Percentiles rank a stretch among this genome's conserved stretches.
phyloP scores from a whole-genome alignment of 2,329 filamentous ascomycete genomes.

The Hortaea sp. region DNA sequence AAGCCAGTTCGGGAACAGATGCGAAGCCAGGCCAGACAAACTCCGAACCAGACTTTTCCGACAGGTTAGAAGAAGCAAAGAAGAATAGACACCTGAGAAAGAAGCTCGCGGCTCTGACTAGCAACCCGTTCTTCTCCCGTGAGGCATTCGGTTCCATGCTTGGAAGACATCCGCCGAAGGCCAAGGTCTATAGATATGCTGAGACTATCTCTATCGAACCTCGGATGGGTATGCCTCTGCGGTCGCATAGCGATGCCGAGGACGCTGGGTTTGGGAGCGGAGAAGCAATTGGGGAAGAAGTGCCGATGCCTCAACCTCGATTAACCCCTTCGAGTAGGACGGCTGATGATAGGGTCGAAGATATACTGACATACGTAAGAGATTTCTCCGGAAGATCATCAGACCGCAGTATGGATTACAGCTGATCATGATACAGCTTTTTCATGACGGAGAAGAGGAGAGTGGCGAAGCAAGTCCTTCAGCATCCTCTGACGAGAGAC shows the following conservation, averaged over 20 bases:
- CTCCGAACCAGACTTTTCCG: background rate
- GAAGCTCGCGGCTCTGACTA: conserved; percentile 1
- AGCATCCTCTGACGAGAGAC: too few species aligned
- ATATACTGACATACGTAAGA: background rate
- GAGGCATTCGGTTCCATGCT: conserved; percentile 1
- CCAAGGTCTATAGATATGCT: background rate
- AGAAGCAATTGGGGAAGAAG: background rate
- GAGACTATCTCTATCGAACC: background rate
- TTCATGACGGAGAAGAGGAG: too few species aligned
- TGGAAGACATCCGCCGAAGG: background rate
- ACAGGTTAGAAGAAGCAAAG: background rate
- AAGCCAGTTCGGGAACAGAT: background rate
- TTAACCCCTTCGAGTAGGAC: background rate
- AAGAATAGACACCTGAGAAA: conserved; percentile 1
- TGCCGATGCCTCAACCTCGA: too few species aligned
- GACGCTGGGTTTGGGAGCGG: background rate
- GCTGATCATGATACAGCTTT: too few species aligned
- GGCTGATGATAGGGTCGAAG: background rate
- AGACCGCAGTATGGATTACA: too few species aligned
- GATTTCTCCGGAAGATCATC: background rate
- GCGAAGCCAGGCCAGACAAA: background rate
- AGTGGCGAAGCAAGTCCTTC: too few species aligned
- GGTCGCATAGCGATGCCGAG: too few species aligned
- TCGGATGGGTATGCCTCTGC: background rate
- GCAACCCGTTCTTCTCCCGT: conserved; percentile 4